Evolutionary conservation across 1,284 basidiomycete species (phyloP), one percentile per base, ranked within the genome.

Genomic region (Xerocomus nothofagi): DNA sequence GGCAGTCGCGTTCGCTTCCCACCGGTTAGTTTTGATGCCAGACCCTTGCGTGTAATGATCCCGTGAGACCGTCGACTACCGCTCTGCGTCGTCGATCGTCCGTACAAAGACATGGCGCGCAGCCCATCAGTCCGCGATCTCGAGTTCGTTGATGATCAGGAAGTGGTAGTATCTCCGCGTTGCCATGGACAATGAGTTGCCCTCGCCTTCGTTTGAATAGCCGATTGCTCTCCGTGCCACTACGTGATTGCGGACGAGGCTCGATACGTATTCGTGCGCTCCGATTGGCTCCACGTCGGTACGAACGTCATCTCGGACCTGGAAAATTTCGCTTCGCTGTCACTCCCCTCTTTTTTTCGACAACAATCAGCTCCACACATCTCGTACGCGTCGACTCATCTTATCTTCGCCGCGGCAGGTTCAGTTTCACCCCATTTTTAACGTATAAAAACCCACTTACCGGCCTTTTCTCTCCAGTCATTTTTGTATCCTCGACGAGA

Each of bases 361-460:
- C 47, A 34, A 46, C 33, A 37, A 41, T 12, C 45, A 27, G 46
- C 46, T 46, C 32, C 46, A 34, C 45, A n/a, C 34, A 17, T 45
- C 34, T 48, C 42, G 8, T 53, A 39, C 55, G n/a, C 51, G 36
- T 43, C 24, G 7, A n/a, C 6, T 34, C 32, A 3, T 33, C 41
- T 40, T 26, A 31, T 46, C 20, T 10, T 32, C 39, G 30, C 31
- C 26, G 14, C 27, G 15, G 3, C 26, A 15, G 4, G 24, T 33
- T 30, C 21, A 20, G 10, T 23, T 34, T 29, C 43, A 31, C 63
- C 64, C 63, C 60, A 26, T 46, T 57, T 60, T 65, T 55, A 31
- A 4, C 45, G 12, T 67, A 68, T 67, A 68, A 64, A 66, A 59
- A 10, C 44, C 40, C 33, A 7, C 0, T 27, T 21, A 21, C 43